Evolutionary conservation across 2,329 filamentous ascomycete genomes (phyloP).

Genomic region (Aspergillus clavatus): DNA sequence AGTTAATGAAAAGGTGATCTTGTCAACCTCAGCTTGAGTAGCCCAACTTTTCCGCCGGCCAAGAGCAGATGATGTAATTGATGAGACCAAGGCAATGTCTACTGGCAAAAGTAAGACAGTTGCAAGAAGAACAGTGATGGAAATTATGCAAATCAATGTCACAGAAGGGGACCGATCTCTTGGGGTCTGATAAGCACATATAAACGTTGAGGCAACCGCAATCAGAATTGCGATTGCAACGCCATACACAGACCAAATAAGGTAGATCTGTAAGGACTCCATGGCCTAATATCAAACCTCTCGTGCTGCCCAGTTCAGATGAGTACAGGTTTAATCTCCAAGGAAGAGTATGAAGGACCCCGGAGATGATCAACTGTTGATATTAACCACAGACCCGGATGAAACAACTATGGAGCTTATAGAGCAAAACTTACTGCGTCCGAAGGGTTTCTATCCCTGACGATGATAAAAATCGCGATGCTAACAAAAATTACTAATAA

Average conservation of each 20-base stretch:
- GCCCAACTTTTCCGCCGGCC: constrained; percentile 95
- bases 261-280: constrained; percentile 73
- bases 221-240: constrained; percentile 74
- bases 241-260: constrained; percentile 94
- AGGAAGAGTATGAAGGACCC: no score
- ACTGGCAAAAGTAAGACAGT: constrained; percentile 90
- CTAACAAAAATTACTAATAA: no score
- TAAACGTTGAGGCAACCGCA: constrained; percentile 73
- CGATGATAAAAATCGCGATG: no score
- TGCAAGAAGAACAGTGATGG: constrained; percentile 79
- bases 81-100: constrained; percentile 90
- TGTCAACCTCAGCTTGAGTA: constrained; percentile 70
- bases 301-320: no score
- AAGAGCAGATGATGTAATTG: constrained; percentile 68
- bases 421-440: no score
- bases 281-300: no score
- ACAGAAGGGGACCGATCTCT: constrained; percentile 79
- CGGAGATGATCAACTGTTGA: no score
- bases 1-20: constrained; percentile 74
- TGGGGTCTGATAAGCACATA: constrained; percentile 86
- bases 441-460: no score
- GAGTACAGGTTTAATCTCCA: no score
- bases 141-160: constrained; percentile 78
- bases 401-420: no score
- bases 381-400: no score